Base-by-base conservation (phyloP, 2,329 filamentous ascomycete species). In the Botryotinia globosa region DNA sequence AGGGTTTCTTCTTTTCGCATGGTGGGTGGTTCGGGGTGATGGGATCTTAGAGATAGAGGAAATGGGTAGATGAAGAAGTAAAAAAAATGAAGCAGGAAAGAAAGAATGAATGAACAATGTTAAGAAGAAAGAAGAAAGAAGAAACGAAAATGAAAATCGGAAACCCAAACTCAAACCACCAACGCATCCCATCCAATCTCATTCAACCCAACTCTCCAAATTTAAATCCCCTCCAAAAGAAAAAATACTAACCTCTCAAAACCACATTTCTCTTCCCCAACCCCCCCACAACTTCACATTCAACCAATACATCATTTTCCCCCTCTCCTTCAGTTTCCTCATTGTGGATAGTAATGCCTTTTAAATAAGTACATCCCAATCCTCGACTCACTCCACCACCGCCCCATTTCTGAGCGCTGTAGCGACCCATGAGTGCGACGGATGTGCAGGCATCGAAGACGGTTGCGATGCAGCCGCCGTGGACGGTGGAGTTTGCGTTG, bases 221-320 rank as follows among this genome's bases (percentile, higher is more conserved):
- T 20, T 7, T 7, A 9, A 22, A 22, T 44, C 42, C 42, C 8
- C 3, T 1, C 9, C 1, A 32, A 8, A 39, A 39, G 32, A 22
- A 45, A 65, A 34, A 7, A 12, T 8, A 65, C 63, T 65, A 42
- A 65, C 63, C 63, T 42, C 63, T 48, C 63, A 65, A 65, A 48
- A 65, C 63, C 63, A 65, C 63, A 32, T 45, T 65, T 65, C 63
- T 65, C 39, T 45, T 65, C 12, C 63, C 63, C 42, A 48, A 6
- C 1, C 42, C 44, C 18, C 63, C 63, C 18, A 65, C 63, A 48
- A 65, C 63, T 12, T 65, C 42, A 65, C 63, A 65, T 18, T 65
- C 39, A 9, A 65, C 63, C 18, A 65, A 32, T 3, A 65, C 39
- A 32, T 65, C 63, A 32, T 65, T 48, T 4, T 65, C 25, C 1